Evolutionary conservation across 495 filamentous ascomycete genomes (phyloP), one percentile per base, ranked within the genome.

Genomic region (Antarctomyces pellizariae): DNA sequence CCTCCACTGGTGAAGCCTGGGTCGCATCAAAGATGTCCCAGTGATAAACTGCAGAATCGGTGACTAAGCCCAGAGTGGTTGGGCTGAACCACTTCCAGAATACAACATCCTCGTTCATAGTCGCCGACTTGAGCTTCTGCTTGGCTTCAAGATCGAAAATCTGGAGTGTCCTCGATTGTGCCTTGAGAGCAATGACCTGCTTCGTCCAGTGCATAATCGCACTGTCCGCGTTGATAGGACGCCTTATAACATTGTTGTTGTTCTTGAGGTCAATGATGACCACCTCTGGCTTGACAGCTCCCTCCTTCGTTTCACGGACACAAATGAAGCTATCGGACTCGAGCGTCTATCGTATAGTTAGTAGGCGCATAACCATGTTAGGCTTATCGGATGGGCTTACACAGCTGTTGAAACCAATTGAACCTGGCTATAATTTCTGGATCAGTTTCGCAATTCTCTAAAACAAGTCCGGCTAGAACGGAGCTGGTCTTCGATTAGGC

Each of bases 21-120:
- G 63, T 57, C 16, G 66, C 54, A 40, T 90, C 78, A 39, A 80
- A 78, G 32, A 93, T 75, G 47, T 95, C 79, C 86, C 86, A 99
- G 56, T 95, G 86, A 53, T 79, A 99, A 28, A 99, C 77, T 13
- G 73, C 61, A 36, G 53, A 71, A 16, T 90, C 80, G 18, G 84
- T 93, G 19, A 99, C 75, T 46, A 99, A 47, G 29, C 86, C 86
- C 25, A 99, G 49, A 29, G 64, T 71, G 26, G 59, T 73, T 38
- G 84, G 71, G 53, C 74, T 91, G 54, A 84, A 75, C 89, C 89
- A 99, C 54, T 92, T 92, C 86, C 86, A 99, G 62, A 86, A 99
- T 8, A 76, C 67, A 29, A 99, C 76, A 54, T 95, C 89, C 49
- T 95, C 89, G 43, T 71, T 74, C 80, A 93, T 93, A 7, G 71